phyloP scores from a whole-genome alignment of 257 asterid genomes.

The Nicotiana otophora region DNA sequence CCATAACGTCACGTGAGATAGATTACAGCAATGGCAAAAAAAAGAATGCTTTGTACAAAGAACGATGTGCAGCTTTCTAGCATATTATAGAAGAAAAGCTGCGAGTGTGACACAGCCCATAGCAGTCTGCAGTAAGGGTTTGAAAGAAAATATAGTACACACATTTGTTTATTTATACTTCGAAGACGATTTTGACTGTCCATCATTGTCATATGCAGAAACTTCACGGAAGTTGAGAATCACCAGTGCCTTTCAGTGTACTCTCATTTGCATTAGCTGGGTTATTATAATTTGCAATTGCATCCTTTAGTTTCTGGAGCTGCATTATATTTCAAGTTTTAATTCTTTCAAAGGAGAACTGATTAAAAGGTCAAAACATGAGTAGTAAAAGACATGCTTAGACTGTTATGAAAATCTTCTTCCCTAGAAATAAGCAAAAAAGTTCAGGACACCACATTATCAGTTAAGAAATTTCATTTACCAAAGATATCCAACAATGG shows the following conservation, averaged over 20 bases:
- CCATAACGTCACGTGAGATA: not conserved
- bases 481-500: not conserved
- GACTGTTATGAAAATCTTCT: not conserved
- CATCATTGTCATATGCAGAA: constrained; percentile 18
- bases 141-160: constrained; percentile 1
- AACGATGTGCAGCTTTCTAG: constrained; percentile 1
- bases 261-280: constrained; percentile 15
- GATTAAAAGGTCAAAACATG: not conserved
- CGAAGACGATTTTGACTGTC: constrained; percentile 4
- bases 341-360: not conserved
- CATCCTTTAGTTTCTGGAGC: constrained; percentile 63
- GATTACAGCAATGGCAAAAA: not conserved
- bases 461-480: not conserved
- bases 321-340: constrained; percentile 23
- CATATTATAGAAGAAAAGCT: not conserved
- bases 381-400: not conserved
- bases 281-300: constrained; percentile 42
- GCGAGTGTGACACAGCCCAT: not conserved
- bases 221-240: constrained; percentile 17
- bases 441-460: not conserved
- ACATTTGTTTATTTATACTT: not conserved
- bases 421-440: not conserved
- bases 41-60: constrained; percentile 16
- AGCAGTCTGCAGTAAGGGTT: not conserved
- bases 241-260: constrained; percentile 20